These are phyloP conservation scores for Entophlyctis luteolus DNA, from an alignment of 192 early-diverging fungal species.

Conservation along the genomic window DNA sequence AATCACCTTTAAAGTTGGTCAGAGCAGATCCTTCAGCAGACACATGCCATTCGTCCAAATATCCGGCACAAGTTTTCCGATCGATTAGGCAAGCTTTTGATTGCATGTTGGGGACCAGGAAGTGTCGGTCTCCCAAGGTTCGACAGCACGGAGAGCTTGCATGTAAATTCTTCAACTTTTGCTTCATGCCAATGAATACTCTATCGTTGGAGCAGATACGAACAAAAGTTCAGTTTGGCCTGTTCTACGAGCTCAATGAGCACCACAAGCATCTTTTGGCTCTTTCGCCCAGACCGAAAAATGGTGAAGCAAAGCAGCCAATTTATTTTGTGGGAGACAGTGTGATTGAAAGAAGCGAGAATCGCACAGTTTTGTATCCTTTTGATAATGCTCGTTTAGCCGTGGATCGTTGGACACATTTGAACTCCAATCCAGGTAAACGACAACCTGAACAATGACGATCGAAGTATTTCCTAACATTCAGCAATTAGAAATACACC, in stretches of 20 bases:
- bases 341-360: slow-evolving; percentile 27
- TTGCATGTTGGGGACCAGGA: slow-evolving; percentile 32
- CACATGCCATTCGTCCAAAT: slow-evolving; percentile 8
- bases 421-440: slow-evolving; percentile 24
- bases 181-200: not conserved
- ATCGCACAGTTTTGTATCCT: slow-evolving; percentile 27
- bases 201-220: slow-evolving; percentile 24
- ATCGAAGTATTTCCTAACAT: too few relatives aligned
- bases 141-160: not conserved
- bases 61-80: slow-evolving; percentile 13
- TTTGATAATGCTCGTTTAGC: slow-evolving; percentile 16
- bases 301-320: not conserved
- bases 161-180: slow-evolving; percentile 14
- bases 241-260: slow-evolving; percentile 40
- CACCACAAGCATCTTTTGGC: not conserved
- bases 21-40: slow-evolving; percentile 25
- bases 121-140: slow-evolving; percentile 16
- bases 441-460: too few relatives aligned
- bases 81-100: slow-evolving; percentile 28
- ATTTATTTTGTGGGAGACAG: slow-evolving; percentile 35
- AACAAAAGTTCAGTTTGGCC: slow-evolving; percentile 45
- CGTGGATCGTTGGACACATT: slow-evolving; percentile 1
- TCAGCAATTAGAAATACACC: not conserved
- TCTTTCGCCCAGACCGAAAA: not conserved
- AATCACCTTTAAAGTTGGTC: not conserved